These are phyloP conservation scores for Coprinopsis cinerea DNA, from an alignment of 768 basidiomycete genomes.

Conservation along the genomic window DNA sequence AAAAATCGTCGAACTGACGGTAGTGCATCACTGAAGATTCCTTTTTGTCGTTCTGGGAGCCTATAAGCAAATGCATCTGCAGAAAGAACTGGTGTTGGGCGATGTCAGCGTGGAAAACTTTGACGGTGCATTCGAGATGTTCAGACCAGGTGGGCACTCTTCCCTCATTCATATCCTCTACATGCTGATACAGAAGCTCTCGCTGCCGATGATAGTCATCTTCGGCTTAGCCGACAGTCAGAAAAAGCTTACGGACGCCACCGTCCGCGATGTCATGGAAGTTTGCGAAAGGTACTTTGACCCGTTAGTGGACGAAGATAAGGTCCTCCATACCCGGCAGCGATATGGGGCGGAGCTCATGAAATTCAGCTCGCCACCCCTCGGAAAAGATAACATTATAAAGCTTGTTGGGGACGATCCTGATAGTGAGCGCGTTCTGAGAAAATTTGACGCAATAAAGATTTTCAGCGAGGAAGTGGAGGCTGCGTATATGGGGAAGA, in stretches of 20 bases:
- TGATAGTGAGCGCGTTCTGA: constrained; percentile 30
- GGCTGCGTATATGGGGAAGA: constrained; percentile 5
- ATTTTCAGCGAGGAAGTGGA: constrained; percentile 21
- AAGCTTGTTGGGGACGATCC: constrained; percentile 16
- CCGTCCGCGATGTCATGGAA: constrained; percentile 18
- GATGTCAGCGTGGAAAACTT: constrained; percentile 43
- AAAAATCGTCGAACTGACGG: too few species aligned
- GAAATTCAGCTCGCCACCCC: constrained; percentile 15
- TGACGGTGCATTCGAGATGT: constrained; percentile 41
- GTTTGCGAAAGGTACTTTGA: constrained; percentile 20
- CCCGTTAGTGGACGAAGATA: constrained; percentile 17
- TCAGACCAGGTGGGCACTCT: constrained; percentile 33
- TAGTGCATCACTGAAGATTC: too few species aligned
- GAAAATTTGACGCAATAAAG: constrained; percentile 41
- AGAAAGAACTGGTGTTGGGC: constrained; percentile 31
- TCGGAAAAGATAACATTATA: constrained; percentile 17
- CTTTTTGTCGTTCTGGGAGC: constrained; percentile 45
- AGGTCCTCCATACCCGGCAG: constrained; percentile 9
- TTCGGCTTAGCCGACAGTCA: constrained; percentile 20
- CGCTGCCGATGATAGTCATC: constrained; percentile 22
- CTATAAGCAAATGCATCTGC: constrained; percentile 45
- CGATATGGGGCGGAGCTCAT: constrained; percentile 18
- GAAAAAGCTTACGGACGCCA: constrained; percentile 19
- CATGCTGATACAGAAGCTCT: background rate
- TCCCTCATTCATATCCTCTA: background rate